Percentiles rank a stretch among this genome's conserved stretches.
Evolutionary conservation across 352 stramenopile species (phyloP).

Genomic region (Phytophthora citrophthora): DNA sequence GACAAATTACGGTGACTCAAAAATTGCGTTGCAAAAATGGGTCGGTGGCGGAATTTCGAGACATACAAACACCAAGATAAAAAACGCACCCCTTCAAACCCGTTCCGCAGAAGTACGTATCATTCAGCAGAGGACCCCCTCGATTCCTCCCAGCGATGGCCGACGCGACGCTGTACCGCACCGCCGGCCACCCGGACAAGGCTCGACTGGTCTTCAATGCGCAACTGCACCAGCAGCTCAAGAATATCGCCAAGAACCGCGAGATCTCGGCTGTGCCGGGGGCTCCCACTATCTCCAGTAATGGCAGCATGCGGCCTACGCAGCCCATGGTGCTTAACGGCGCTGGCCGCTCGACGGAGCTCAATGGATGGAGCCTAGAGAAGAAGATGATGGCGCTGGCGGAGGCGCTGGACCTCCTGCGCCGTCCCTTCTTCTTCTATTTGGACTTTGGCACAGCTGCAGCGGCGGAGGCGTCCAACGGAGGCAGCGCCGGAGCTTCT

Average conservation of each 20-base stretch:
- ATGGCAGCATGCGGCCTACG: conserved; percentile 43
- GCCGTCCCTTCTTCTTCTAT: conserved; percentile 81
- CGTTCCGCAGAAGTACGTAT: conserved; percentile 8
- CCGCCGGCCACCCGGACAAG: conserved; percentile 55
- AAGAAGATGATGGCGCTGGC: conserved; percentile 75
- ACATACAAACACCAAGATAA: conserved; percentile 30
- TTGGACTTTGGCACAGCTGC: conserved; percentile 58
- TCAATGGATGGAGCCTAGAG: conserved; percentile 82
- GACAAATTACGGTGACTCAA: not conserved
- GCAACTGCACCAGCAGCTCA: conserved; percentile 76
- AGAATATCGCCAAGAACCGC: conserved; percentile 66
- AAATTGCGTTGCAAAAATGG: no score
- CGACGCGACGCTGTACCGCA: conserved; percentile 55
- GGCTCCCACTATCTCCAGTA: conserved; percentile 49
- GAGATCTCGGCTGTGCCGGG: conserved; percentile 47
- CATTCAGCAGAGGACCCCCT: conserved; percentile 13
- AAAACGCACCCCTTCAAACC: conserved; percentile 1
- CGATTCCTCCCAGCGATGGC: conserved; percentile 29
- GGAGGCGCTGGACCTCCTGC: conserved; percentile 67
- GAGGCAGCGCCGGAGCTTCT: conserved; percentile 26
- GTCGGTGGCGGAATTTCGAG: not conserved
- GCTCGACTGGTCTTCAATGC: conserved; percentile 74
- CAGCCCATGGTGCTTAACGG: conserved; percentile 46
- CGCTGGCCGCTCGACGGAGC: conserved; percentile 48
- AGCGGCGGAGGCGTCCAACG: conserved; percentile 29